Evolutionary conservation across 257 asterid genomes (phyloP), one percentile per base, ranked within the genome.

Genomic region (Anisodus tanguticus): DNA sequence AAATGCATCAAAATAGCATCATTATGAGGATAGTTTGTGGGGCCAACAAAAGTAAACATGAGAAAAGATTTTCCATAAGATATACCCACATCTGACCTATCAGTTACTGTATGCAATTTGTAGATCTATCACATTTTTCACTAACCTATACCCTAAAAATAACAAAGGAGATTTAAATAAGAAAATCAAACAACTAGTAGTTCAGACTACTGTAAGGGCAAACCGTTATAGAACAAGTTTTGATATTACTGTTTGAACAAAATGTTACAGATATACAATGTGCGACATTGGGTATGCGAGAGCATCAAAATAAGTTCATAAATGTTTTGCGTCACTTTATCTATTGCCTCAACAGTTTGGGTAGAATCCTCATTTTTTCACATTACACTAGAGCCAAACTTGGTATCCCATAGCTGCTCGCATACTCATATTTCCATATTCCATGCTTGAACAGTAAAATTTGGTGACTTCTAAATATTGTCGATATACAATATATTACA

Each of bases 31-130:
- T 55, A 31, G 35, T 31, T 31, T 31, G 35, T 0, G 43, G 81
- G 63, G 62, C 58, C 43, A 76, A 76, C 45, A 22, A 76, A 15
- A 74, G 41, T 76, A 76, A 31, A 13, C 41, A 51, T 51, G 81
- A 76, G 81, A 19, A 45, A 45, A 74, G 3, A 47, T 74, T 74
- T 74, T 47, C 19, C 60, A 19, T 47, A 47, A 47, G 54, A 76
- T 76, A 12, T 49, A 76, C 63, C 8, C 63, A 3, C 1, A 31
- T 31, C 35, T 31, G 35, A 31, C 35, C 35, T 49, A 74, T 11
- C 80, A 74, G 80, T 74, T 49, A 22, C 80, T 49, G 3, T 74
- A 26, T 47, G 39, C 37, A 31, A 45, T 71, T 45, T 70, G 31
- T 47, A n/a, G 39, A n/a, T 71, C 58, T 45, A 45, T 47, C 80